Conservation (phyloP, 2,329 filamentous ascomycete genomes). For the Cytospora chrysosperma region DNA sequence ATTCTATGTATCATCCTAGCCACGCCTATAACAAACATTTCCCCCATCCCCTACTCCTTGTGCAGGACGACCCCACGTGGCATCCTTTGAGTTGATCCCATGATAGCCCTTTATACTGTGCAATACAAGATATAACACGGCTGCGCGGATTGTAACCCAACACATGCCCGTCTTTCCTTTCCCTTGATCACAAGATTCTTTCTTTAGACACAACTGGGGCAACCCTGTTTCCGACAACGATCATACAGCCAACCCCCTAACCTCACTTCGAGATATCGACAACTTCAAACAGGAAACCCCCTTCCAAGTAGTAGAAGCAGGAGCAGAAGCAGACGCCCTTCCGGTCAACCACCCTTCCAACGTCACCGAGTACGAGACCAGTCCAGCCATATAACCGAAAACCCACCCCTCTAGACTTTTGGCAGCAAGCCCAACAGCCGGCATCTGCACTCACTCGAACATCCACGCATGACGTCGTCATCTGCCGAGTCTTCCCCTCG, state of each 20-base stretch:
- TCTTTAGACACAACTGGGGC: neutral
- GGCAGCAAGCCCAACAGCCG: neutral
- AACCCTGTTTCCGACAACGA: neutral
- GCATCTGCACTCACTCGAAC: neutral
- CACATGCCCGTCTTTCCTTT: neutral
- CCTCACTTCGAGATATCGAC: neutral
- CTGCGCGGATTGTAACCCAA: neutral
- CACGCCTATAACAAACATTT: neutral
- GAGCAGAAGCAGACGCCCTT: neutral
- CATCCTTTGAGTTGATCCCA: constrained; percentile 30
- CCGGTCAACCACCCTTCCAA: neutral
- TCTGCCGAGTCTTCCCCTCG: constrained; percentile 32
- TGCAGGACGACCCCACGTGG: constrained; percentile 29
- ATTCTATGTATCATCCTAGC: neutral
- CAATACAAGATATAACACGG: neutral
- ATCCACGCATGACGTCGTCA: constrained; percentile 42
- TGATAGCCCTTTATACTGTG: constrained; percentile 21
- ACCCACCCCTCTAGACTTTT: neutral
- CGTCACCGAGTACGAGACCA: neutral
- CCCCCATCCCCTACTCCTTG: neutral
- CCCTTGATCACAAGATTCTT: neutral
- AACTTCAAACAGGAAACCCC: neutral
- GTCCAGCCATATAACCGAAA: neutral
- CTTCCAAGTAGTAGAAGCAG: too few species aligned
- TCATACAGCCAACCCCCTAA: neutral